phyloP scores from a whole-genome alignment of 768 basidiomycete genomes.

The Collybia sp. region DNA sequence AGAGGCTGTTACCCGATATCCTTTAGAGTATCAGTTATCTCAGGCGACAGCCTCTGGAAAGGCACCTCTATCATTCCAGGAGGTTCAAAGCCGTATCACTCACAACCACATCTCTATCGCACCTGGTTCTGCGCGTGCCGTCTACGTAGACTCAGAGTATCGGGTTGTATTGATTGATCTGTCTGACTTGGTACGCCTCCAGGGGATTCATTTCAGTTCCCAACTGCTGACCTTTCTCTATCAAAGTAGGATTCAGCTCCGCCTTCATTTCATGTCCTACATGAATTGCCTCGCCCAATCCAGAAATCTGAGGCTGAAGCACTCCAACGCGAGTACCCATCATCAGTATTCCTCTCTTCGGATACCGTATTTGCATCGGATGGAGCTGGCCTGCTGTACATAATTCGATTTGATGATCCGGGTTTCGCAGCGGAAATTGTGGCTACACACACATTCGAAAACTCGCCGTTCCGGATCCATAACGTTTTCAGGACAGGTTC shows the following conservation, averaged over 20 bases:
- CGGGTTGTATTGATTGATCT: constrained; percentile 58
- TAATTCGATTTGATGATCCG: constrained; percentile 39
- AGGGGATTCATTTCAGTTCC: constrained; percentile 18
- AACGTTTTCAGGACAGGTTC: constrained; percentile 30
- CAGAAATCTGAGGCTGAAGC: constrained; percentile 30
- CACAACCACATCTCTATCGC: constrained; percentile 74
- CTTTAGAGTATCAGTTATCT: constrained; percentile 49
- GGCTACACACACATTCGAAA: constrained; percentile 39
- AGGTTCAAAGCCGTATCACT: constrained; percentile 78
- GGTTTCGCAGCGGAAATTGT: constrained; percentile 39
- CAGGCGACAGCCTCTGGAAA: constrained; percentile 60
- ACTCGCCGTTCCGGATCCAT: constrained; percentile 37
- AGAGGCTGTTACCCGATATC: constrained; percentile 44
- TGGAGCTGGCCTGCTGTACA: constrained; percentile 64
- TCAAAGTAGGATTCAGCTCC: constrained; percentile 43
- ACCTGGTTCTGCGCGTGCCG: constrained; percentile 36
- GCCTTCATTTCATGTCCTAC: constrained; percentile 53
- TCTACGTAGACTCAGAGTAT: constrained; percentile 66
- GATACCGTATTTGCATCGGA: constrained; percentile 56
- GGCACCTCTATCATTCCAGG: constrained; percentile 67
- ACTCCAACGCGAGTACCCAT: constrained; percentile 70
- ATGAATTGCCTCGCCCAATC: constrained; percentile 55
- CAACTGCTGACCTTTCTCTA: constrained; percentile 5
- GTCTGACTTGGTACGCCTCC: constrained; percentile 36
- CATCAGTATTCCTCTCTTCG: constrained; percentile 50